Base-by-base conservation (phyloP, 2,329 filamentous ascomycete species). In the Passalora sequoiae region DNA sequence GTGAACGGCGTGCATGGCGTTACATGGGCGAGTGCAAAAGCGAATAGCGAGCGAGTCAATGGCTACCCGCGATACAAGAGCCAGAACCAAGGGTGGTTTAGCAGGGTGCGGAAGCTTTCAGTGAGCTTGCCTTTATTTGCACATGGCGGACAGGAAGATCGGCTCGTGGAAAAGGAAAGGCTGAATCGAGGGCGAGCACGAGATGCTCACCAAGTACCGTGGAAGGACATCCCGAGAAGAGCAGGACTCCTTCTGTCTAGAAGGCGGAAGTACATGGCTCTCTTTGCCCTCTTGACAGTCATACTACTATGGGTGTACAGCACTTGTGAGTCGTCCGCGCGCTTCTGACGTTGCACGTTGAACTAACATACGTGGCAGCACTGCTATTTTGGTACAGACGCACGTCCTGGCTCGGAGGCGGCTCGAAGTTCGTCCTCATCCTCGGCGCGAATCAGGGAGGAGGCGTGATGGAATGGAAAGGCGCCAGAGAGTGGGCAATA, bases 391-490 rank as follows among this genome's bases (percentile, higher is more conserved):
- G 67, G 48, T 95, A 86, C 72, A 80, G 88, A 59, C 77, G 86
- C 68, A 76, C 83, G 35, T 70, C 81, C 25, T 76, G 76, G 67
- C 73, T 94, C 3, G 89, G 91, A 38, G 86, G 86, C 37, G 92
- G 92, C 15, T 82, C 83, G 61, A 97, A 95, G 60, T 89, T 85
- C 61, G 92, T 98, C 53, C 84, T 98, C 42, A 89, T 98, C 50
- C 74, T 97, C 15, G 89, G 86, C 17, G 89, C 92, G 43, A 98
- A 98, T 61, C 78, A 94, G 51, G 92, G 92, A 37, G 92, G 92
- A 47, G 92, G 92, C 58, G 92, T 98, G 6, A 97, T 97, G 89
- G 91, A 96, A 62, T 96, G 89, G 91, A 98, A 98, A 67, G 91
- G 91, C 0, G 86, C 91, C 15, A 80, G 89, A 49, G 92, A 98